These are phyloP conservation scores for Suillus occidentalis DNA, from an alignment of 768 basidiomycete genomes.

Conservation along the genomic window DNA sequence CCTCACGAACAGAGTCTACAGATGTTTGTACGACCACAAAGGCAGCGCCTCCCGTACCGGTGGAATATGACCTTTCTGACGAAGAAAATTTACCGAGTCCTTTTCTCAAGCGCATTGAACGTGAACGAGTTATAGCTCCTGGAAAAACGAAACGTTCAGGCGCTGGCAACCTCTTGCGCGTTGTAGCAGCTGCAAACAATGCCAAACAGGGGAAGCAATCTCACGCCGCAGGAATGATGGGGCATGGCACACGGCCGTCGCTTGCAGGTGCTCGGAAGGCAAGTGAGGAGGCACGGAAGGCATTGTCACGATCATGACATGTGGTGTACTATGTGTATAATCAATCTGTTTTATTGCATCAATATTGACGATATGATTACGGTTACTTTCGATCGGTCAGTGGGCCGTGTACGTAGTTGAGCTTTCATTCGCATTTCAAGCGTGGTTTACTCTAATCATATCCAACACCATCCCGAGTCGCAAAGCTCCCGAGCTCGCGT, in stretches of 20 bases:
- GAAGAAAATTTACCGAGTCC: constrained; percentile 87
- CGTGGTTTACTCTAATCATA: too few relatives aligned
- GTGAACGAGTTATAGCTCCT: constrained; percentile 26
- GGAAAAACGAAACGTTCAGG: constrained; percentile 43
- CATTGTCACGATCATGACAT: constrained; percentile 33
- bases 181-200: constrained; percentile 57
- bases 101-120: constrained; percentile 63
- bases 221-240: constrained; percentile 6
- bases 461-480: too few relatives aligned
- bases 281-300: constrained; percentile 52
- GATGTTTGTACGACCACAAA: constrained; percentile 13
- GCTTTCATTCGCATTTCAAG: too few relatives aligned
- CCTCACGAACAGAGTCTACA: constrained; percentile 12
- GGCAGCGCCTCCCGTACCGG: constrained; percentile 25
- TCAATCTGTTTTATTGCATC: neutral
- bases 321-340: neutral
- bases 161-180: constrained; percentile 54
- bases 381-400: too few relatives aligned
- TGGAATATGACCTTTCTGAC: constrained; percentile 68
- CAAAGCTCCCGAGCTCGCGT: too few relatives aligned
- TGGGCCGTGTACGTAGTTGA: too few relatives aligned
- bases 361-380: neutral
- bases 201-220: constrained; percentile 27
- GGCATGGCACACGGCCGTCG: constrained; percentile 35
- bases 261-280: constrained; percentile 48